Percentiles rank a stretch among this genome's conserved stretches.
phyloP scores from a whole-genome alignment of 345 rosid species.

The Ceriops zippeliana region DNA sequence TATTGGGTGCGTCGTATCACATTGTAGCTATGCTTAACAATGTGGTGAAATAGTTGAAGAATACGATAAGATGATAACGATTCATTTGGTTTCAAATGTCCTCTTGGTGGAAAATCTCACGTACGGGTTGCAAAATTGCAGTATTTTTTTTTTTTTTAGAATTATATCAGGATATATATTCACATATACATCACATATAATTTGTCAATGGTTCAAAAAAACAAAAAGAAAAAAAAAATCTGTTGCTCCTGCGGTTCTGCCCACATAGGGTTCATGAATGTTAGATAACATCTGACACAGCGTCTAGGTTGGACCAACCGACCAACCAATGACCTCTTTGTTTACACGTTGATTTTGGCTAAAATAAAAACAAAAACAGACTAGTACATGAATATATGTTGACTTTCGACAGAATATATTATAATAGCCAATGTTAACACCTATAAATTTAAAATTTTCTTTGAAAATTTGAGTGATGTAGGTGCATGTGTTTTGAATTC shows the following conservation, averaged over 20 bases:
- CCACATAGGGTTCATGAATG: too few species aligned
- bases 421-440: too few species aligned
- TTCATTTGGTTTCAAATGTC: background rate
- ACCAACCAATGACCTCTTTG: constrained; percentile 33
- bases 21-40: background rate
- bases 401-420: too few species aligned
- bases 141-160: background rate
- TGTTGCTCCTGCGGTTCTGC: too few species aligned
- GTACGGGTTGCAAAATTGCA: constrained; percentile 8
- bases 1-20: background rate
- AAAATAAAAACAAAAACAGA: background rate
- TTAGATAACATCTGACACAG: constrained; percentile 1
- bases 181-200: background rate
- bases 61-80: constrained; percentile 16
- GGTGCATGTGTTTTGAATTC: too few species aligned
- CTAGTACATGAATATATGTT: background rate
- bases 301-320: constrained; percentile 31
- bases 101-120: background rate
- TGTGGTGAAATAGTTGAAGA: constrained; percentile 4
- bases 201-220: background rate
- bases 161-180: background rate
- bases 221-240: background rate
- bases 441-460: too few species aligned
- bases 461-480: too few species aligned
- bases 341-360: constrained; percentile 24